Base-by-base conservation (phyloP, 23 red algal genomes). In the Gracilariopsis chorda region DNA sequence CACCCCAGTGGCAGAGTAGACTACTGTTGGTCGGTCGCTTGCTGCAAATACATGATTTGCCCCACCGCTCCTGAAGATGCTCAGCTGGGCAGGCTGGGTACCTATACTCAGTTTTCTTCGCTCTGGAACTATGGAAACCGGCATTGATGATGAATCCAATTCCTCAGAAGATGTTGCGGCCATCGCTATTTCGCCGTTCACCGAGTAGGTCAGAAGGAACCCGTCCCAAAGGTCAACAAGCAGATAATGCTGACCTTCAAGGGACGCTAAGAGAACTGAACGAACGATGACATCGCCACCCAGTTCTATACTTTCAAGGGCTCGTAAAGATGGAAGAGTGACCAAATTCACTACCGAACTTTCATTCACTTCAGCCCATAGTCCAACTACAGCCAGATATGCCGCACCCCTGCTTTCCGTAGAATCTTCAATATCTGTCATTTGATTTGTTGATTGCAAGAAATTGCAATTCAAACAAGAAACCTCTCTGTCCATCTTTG, bases 1-100 rank as follows among this genome's bases (percentile, higher is more conserved):
- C 78, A 30, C 90, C 84, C 97, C 93, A 11, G 74, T 81, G 13
- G 76, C 37, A 21, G 93, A 83, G 58, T 99, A 93, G 40, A 99
- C 79, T n/a, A 99, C 88, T 19, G 97, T 94, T 27, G 97, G 93
- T 17, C 96, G 96, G 44, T 93, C 96, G 47, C 96, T 93, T 57
- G 96, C 96, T 19, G 96, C 96, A 88, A 95, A 98, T 7, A 98
- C 88, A 83, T 92, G 88, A 28, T 82, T 52, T 20, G 89, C 49
- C 71, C 86, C 92, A 12, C 83, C 56, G 63, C 82, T 91, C 56
- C 61, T 77, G 78, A 98, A 91, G 37, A 87, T 46, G 48, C 81
- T 94, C 28, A 99, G 60, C 13, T 94, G 64, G 12, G 97, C 93
- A n/a, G 97, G 93, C 40, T 95, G 93, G 3, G 93, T 87, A 16